phyloP scores from a whole-genome alignment of 305 asterid genomes.

The Solanum chacoense region DNA sequence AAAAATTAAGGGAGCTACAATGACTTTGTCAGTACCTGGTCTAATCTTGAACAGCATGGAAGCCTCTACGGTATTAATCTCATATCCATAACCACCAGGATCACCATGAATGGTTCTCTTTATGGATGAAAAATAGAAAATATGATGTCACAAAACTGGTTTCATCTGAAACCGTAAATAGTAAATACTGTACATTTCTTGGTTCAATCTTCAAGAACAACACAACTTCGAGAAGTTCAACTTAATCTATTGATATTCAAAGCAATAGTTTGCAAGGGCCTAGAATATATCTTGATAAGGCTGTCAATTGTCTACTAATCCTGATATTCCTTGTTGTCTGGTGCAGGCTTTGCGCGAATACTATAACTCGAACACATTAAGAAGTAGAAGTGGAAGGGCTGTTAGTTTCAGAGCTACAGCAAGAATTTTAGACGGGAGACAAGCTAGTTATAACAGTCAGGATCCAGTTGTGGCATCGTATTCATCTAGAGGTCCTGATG shows the following conservation, averaged over 20 bases:
- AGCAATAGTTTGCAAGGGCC: neutral
- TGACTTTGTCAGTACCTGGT: slow-evolving; percentile 37
- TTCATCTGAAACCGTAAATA: neutral
- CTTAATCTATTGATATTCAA: neutral
- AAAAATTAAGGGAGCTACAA: slow-evolving; percentile 30
- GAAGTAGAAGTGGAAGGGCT: slow-evolving; percentile 39
- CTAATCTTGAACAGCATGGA: slow-evolving; percentile 39
- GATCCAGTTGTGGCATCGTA: slow-evolving; percentile 49
- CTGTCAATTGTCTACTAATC: neutral
- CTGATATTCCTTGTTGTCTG: neutral
- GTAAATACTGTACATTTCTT: neutral
- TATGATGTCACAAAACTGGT: neutral
- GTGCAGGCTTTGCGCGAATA: slow-evolving; percentile 44
- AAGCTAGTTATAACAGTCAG: slow-evolving; percentile 27
- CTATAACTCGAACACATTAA: slow-evolving; percentile 33
- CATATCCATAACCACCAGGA: neutral
- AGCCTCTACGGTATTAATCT: slow-evolving; percentile 35
- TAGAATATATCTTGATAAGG: neutral
- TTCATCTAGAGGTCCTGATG: slow-evolving; percentile 62
- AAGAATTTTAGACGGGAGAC: slow-evolving; percentile 43
- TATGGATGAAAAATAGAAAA: neutral
- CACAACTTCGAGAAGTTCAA: neutral
- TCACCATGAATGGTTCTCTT: neutral
- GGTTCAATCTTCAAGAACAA: neutral
- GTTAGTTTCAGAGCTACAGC: slow-evolving; percentile 32